phyloP scores from a whole-genome alignment of 2,329 filamentous ascomycete genomes.

The Sporothrix luriei region DNA sequence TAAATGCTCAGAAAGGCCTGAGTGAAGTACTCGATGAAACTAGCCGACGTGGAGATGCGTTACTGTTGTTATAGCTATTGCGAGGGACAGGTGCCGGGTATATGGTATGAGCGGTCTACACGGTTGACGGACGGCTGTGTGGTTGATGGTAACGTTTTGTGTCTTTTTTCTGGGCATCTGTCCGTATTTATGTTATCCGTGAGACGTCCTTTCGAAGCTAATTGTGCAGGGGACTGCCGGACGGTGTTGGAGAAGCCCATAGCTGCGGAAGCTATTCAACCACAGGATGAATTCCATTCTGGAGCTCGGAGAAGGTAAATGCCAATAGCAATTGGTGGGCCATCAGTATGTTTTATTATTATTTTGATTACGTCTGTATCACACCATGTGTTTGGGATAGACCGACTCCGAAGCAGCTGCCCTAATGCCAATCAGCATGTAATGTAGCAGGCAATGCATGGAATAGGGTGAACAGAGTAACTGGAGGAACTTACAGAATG shows the following conservation, averaged over 20 bases:
- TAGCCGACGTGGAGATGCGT: slow-evolving; percentile 19
- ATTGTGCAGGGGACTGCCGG: slow-evolving; percentile 24
- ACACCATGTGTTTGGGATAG: neutral
- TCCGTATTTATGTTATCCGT: slow-evolving; percentile 1
- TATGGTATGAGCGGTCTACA: neutral
- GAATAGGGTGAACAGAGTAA: too few species aligned
- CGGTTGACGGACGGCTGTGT: neutral
- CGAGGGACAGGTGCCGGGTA: neutral
- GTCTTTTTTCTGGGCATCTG: neutral
- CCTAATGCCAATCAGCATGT: neutral
- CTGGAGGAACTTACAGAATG: too few species aligned
- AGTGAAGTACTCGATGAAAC: slow-evolving; percentile 21
- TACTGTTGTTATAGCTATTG: too few species aligned
- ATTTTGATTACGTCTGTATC: neutral
- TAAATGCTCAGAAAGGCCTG: slow-evolving; percentile 26
- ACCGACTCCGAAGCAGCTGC: neutral
- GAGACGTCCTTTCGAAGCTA: neutral
- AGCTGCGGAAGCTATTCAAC: neutral
- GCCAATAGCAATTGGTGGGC: neutral
- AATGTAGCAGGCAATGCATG: too few species aligned
- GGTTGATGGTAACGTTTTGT: too few species aligned
- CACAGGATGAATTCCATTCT: neutral
- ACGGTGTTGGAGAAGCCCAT: slow-evolving; percentile 37
- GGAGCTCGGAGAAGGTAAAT: neutral
- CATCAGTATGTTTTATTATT: neutral